A percentile compares a stretch with the other conserved stretches of the same genome.
Evolutionary conservation across 2,329 filamentous ascomycete genomes (phyloP).

Genomic region (Monilinia laxa): DNA sequence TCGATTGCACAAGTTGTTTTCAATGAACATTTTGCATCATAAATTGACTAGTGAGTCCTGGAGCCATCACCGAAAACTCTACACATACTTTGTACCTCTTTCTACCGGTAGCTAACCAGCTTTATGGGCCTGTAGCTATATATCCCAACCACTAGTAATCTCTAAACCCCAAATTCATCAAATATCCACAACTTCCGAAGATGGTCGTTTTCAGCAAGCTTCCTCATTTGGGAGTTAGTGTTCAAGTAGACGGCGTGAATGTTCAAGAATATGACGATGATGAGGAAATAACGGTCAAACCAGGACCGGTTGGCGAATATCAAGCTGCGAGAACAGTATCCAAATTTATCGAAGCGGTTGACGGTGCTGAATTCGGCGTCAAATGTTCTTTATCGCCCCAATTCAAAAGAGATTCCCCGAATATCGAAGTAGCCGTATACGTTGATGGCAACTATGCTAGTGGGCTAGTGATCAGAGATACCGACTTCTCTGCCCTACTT

Average conservation of each 20-base stretch:
- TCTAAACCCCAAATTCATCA: neutral
- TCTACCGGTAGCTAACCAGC: neutral
- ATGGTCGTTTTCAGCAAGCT: slow-evolving; percentile 6
- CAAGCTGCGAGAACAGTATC: slow-evolving; percentile 19
- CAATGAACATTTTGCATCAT: neutral
- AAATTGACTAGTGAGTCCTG: neutral
- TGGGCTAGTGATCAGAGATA: rapidly evolving
- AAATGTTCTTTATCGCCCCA: neutral
- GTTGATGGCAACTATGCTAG: neutral
- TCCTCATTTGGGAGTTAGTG: neutral
- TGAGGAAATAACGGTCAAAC: slow-evolving; percentile 17
- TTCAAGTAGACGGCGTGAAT: neutral
- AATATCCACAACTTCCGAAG: neutral
- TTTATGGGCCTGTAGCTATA: neutral
- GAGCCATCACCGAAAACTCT: neutral
- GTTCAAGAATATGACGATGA: slow-evolving; percentile 19
- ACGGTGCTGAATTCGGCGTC: slow-evolving; percentile 14
- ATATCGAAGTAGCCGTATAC: neutral
- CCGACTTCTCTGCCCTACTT: neutral
- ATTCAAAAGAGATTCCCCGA: neutral
- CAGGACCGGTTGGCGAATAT: neutral
- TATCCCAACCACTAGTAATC: neutral
- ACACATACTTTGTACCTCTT: neutral
- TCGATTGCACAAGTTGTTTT: neutral
- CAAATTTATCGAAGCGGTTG: slow-evolving; percentile 17